phyloP scores from a whole-genome alignment of 495 filamentous ascomycete species.

The Xylaria nigripes region DNA sequence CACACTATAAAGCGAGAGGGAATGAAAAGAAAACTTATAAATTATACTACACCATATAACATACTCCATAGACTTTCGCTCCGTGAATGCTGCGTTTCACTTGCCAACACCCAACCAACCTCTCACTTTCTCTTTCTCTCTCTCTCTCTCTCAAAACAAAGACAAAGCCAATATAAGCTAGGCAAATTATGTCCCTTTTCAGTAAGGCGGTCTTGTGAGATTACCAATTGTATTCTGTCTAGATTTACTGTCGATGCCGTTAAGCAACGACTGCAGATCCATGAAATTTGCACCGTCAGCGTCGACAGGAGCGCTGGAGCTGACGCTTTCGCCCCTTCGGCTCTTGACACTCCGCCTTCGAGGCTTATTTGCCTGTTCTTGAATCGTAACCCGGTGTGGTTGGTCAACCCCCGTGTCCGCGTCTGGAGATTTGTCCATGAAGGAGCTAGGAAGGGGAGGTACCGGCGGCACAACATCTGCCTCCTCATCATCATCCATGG shows the following conservation, averaged over 20 bases:
- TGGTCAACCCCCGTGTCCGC: conserved; percentile 13
- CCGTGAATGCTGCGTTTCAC: too few species aligned
- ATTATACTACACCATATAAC: background rate
- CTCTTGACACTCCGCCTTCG: conserved; percentile 34
- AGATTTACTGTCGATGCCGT: conserved; percentile 39
- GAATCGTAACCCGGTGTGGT: conserved; percentile 14
- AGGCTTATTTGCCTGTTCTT: conserved; percentile 27
- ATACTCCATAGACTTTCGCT: too few species aligned
- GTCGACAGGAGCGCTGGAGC: conserved; percentile 27
- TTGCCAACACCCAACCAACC: background rate
- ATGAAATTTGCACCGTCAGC: conserved; percentile 23
- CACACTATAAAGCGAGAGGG: background rate
- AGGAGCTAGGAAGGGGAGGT: conserved; percentile 30
- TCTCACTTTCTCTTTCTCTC: too few species aligned
- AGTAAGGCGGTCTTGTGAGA: conserved; percentile 40
- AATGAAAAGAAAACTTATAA: background rate
- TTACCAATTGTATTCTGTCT: conserved; percentile 33
- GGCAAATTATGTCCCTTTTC: background rate
- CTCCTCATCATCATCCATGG: conserved; percentile 22
- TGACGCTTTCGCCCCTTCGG: conserved; percentile 28
- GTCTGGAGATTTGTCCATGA: conserved; percentile 16
- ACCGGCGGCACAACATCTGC: conserved; percentile 36
- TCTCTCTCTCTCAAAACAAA: too few species aligned
- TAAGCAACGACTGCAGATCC: conserved; percentile 39
- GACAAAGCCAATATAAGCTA: background rate